These are phyloP conservation scores for Capsicum baccatum DNA, from an alignment of 257 asterid species.

Conservation along the genomic window DNA sequence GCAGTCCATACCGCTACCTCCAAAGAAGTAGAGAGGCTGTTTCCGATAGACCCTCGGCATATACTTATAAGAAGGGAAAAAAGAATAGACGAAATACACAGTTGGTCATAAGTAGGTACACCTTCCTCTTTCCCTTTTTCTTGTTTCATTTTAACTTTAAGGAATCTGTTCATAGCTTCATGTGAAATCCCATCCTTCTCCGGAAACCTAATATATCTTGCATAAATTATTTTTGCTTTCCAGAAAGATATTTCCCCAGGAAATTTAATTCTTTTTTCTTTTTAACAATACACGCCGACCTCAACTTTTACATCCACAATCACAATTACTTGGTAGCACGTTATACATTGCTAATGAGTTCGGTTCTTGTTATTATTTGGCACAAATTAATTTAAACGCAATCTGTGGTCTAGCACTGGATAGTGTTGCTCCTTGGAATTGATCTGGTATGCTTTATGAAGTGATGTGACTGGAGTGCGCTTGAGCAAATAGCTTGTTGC, in stretches of 20 bases:
- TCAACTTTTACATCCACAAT: conserved; percentile 4
- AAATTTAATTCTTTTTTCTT: conserved; percentile 19
- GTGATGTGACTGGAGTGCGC: not conserved
- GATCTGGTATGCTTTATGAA: conserved; percentile 2
- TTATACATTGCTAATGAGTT: not conserved
- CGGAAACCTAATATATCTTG: not conserved
- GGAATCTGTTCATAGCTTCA: conserved; percentile 9
- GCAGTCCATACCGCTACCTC: too few relatives aligned
- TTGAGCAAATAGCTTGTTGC: not conserved
- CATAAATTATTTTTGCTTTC: not conserved
- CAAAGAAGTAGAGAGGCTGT: too few relatives aligned
- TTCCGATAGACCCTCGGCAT: not conserved
- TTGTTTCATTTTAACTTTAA: not conserved
- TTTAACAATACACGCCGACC: not conserved
- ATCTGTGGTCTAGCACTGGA: not conserved
- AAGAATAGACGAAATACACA: not conserved
- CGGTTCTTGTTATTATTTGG: not conserved
- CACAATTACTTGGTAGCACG: not conserved
- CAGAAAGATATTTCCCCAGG: conserved; percentile 3
- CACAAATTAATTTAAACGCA: not conserved
- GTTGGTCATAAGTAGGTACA: not conserved
- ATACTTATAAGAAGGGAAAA: not conserved
- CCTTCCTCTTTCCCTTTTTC: conserved; percentile 14
- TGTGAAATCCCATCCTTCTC: not conserved
- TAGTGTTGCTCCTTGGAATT: not conserved